Conservation (phyloP, 106 monocot species). For the Triglochin maritima region DNA sequence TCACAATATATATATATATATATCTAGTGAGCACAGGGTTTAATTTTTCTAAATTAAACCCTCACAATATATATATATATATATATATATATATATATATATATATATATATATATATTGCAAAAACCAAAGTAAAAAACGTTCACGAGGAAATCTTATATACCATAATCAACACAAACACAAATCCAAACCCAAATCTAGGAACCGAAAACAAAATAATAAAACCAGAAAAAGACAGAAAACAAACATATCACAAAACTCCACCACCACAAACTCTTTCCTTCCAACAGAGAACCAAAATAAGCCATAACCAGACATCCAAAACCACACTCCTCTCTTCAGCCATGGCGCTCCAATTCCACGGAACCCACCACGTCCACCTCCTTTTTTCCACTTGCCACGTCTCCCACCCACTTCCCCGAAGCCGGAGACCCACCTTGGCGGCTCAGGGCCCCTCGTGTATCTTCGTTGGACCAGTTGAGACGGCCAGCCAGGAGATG, state of each 20-base stretch:
- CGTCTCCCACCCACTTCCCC: background rate
- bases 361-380: background rate
- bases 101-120: too few species aligned
- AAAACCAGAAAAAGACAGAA: too few species aligned
- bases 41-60: too few species aligned
- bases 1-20: too few species aligned
- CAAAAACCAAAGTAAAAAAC: too few species aligned
- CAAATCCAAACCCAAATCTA: too few species aligned
- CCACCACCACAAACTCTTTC: background rate
- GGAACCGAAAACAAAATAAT: too few species aligned
- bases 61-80: too few species aligned
- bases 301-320: background rate
- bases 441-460: conserved; percentile 76
- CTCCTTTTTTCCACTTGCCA: background rate
- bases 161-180: too few species aligned
- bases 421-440: conserved; percentile 1
- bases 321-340: background rate
- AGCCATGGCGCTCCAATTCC: background rate
- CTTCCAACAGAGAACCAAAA: background rate
- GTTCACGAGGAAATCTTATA: too few species aligned
- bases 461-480: conserved; percentile 89
- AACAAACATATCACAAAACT: background rate
- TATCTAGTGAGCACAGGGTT: too few species aligned
- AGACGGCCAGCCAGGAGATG: conserved; percentile 83
- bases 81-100: too few species aligned